Evolutionary conservation across 2,329 filamentous ascomycete species (phyloP).

Genomic region (Hansfordia pulvinata): DNA sequence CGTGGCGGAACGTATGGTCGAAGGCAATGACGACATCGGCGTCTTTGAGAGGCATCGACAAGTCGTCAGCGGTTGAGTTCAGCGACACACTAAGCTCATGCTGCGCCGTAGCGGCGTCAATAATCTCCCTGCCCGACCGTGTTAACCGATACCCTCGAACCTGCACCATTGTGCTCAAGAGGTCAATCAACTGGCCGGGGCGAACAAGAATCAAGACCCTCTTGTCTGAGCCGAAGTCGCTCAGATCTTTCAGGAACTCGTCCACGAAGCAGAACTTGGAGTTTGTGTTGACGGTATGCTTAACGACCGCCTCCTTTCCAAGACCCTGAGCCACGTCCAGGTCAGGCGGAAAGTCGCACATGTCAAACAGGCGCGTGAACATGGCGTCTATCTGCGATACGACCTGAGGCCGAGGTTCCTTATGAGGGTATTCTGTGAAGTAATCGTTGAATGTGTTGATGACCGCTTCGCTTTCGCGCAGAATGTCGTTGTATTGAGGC

Average conservation of each 20-base stretch:
- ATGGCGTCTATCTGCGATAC: conserved; percentile 34
- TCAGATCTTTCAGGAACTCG: conserved; percentile 34
- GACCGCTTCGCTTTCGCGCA: conserved; percentile 26
- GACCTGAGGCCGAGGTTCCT: conserved; percentile 23
- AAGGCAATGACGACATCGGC: conserved; percentile 40
- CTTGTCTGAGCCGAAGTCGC: conserved; percentile 21
- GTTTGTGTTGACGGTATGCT: conserved; percentile 41
- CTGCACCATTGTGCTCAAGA: conserved; percentile 35
- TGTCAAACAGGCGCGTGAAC: conserved; percentile 33
- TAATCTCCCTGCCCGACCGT: conserved; percentile 12
- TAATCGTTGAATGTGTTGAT: conserved; percentile 30
- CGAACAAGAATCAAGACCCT: conserved; percentile 40
- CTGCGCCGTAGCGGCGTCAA: conserved; percentile 5
- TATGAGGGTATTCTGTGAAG: conserved; percentile 24
- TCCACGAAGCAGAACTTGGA: conserved; percentile 46
- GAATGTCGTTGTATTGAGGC: conserved; percentile 34
- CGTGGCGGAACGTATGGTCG: conserved; percentile 31
- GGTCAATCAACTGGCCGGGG: conserved; percentile 32
- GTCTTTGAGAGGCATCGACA: conserved; percentile 21
- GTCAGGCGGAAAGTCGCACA: conserved; percentile 44
- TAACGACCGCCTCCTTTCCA: conserved; percentile 28
- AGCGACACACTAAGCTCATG: conserved; percentile 31
- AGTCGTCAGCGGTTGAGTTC: conserved; percentile 22
- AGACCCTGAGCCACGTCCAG: conserved; percentile 29
- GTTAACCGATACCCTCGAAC: conserved; percentile 18